Conservation (phyloP, 805 yeast species). For the Saccharomycopsis oosterbeekiorum region DNA sequence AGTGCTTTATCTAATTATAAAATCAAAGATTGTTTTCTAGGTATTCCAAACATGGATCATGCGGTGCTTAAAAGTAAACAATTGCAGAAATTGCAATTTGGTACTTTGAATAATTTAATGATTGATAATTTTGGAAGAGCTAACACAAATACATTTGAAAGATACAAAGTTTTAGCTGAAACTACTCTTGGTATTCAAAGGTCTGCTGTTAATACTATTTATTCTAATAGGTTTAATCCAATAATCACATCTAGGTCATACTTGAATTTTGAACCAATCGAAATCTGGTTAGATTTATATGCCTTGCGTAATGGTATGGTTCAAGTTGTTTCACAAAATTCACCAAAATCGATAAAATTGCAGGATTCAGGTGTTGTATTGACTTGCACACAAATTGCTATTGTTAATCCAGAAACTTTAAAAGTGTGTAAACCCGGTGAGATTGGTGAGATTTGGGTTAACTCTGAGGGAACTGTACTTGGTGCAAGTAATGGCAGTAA, state of each 20-base stretch:
- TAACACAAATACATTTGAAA: conserved; percentile 44
- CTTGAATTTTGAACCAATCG: conserved; percentile 80
- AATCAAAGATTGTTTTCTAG: conserved; percentile 78
- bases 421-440: conserved; percentile 79
- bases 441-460: conserved; percentile 95
- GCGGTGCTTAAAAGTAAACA: conserved; percentile 50
- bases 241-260: conserved; percentile 78
- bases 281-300: conserved; percentile 75
- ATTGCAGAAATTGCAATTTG: conserved; percentile 49
- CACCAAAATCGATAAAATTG: conserved; percentile 59
- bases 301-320: conserved; percentile 87
- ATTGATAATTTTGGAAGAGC: conserved; percentile 73
- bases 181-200: conserved; percentile 49
- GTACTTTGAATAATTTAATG: conserved; percentile 71
- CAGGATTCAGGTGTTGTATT: conserved; percentile 97
- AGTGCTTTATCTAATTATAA: conserved; percentile 62
- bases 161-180: conserved; percentile 52
- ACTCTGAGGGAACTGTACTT: conserved; percentile 72
- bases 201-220: conserved; percentile 66
- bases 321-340: conserved; percentile 66
- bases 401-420: conserved; percentile 89
- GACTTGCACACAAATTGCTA: conserved; percentile 84
- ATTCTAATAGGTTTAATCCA: conserved; percentile 73
- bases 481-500: conserved; percentile 42
- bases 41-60: conserved; percentile 72